phyloP scores from a whole-genome alignment of 2,329 filamentous ascomycete genomes.

The Hymenoscyphus fructigenus region DNA sequence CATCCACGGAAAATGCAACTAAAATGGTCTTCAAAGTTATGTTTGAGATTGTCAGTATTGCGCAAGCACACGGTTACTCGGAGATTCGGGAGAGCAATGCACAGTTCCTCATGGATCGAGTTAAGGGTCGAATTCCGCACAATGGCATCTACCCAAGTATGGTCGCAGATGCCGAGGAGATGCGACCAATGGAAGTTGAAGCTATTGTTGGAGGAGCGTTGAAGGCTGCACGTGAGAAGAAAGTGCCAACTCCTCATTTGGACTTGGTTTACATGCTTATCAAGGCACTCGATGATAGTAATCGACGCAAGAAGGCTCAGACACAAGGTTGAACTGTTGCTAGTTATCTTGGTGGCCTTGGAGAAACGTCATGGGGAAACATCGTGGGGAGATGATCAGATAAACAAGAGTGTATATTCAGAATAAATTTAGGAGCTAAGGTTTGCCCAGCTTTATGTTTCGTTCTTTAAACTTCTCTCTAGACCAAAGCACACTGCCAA shows the following conservation, averaged over 20 bases:
- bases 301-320: slow-evolving; percentile 2
- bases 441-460: background rate
- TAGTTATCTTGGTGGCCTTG: background rate
- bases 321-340: background rate
- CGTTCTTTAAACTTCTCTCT: background rate
- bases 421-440: background rate
- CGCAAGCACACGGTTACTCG: slow-evolving; percentile 51
- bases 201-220: slow-evolving; percentile 62
- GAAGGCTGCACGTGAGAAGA: slow-evolving; percentile 52
- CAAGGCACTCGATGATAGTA: slow-evolving; percentile 30
- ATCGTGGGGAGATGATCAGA: background rate
- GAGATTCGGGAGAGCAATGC: slow-evolving; percentile 78
- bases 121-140: slow-evolving; percentile 46
- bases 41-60: slow-evolving; percentile 55
- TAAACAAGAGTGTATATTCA: background rate
- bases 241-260: slow-evolving; percentile 54
- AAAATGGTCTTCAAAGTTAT: slow-evolving; percentile 51
- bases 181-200: slow-evolving; percentile 60
- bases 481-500: background rate
- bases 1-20: slow-evolving; percentile 47
- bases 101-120: slow-evolving; percentile 59
- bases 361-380: too few relatives aligned
- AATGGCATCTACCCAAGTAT: slow-evolving; percentile 50
- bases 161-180: slow-evolving; percentile 57
- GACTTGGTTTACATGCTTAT: slow-evolving; percentile 40